These are phyloP conservation scores for Piper betle DNA, from an alignment of 164 flowering plant genomes.

Conservation along the genomic window DNA sequence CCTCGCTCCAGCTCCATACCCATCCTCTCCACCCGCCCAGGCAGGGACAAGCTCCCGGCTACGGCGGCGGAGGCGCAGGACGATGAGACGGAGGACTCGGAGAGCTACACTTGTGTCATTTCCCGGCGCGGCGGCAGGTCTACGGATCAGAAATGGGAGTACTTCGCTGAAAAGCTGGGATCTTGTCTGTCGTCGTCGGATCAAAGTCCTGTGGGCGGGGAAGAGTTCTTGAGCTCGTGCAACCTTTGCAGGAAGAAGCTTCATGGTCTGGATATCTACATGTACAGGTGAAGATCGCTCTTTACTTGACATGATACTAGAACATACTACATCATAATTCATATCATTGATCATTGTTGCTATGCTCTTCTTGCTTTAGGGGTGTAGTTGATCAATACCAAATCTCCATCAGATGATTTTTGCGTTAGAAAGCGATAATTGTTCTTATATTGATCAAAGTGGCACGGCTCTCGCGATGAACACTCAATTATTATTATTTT, in stretches of 20 bases:
- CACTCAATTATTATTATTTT: too few relatives aligned
- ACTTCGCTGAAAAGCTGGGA: constrained; percentile 21
- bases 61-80: constrained; percentile 6
- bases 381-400: too few relatives aligned
- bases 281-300: constrained; percentile 38
- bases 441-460: too few relatives aligned
- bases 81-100: constrained; percentile 32
- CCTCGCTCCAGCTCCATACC: constrained; percentile 33
- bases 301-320: neutral
- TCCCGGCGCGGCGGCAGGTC: constrained; percentile 27
- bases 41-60: constrained; percentile 8
- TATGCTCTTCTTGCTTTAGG: too few relatives aligned
- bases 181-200: constrained; percentile 15
- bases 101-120: constrained; percentile 58
- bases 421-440: too few relatives aligned
- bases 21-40: constrained; percentile 10
- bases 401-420: too few relatives aligned
- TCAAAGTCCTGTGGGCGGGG: neutral
- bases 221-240: constrained; percentile 34
- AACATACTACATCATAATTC: neutral
- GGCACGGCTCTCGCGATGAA: too few relatives aligned
- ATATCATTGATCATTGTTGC: too few relatives aligned
- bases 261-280: constrained; percentile 49
- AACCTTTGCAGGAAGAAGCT: constrained; percentile 45
- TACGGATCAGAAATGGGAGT: constrained; percentile 26